Evolutionary conservation across 2,329 filamentous ascomycete genomes (phyloP).

Genomic region (Fusarium beomiforme): DNA sequence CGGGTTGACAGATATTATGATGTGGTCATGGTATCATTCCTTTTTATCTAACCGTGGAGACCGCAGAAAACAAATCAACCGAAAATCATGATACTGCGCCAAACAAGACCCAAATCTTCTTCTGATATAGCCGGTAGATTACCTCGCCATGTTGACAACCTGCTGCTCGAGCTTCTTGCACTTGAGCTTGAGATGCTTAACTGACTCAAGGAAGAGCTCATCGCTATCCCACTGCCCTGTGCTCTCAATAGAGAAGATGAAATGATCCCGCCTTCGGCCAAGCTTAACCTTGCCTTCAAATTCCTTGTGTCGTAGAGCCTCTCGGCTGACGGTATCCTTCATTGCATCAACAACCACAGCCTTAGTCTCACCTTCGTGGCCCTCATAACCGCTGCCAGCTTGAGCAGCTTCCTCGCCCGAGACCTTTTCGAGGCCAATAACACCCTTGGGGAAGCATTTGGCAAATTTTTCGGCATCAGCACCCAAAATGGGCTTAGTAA

Average conservation of each 20-base stretch:
- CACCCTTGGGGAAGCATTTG: constrained; percentile 87
- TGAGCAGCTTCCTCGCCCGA: constrained; percentile 71
- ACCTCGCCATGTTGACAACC: constrained; percentile 71
- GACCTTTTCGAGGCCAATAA: constrained; percentile 82
- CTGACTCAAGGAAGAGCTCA: constrained; percentile 88
- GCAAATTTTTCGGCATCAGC: constrained; percentile 89
- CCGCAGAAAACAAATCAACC: constrained; percentile 30
- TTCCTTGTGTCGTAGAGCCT: constrained; percentile 89
- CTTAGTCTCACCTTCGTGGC: constrained; percentile 81
- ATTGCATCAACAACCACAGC: constrained; percentile 89
- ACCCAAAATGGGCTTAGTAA: constrained; percentile 84
- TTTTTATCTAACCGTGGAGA: constrained; percentile 47
- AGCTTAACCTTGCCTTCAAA: constrained; percentile 97
- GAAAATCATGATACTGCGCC: constrained; percentile 39
- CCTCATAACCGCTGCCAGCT: constrained; percentile 73
- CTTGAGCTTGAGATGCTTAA: constrained; percentile 87
- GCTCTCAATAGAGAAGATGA: constrained; percentile 96
- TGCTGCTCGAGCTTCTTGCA: constrained; percentile 78
- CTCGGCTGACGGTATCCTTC: constrained; percentile 94
- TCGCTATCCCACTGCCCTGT: constrained; percentile 95
- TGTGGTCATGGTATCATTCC: constrained; percentile 49
- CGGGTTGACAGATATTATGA: constrained; percentile 20
- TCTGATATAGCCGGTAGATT: constrained; percentile 27
- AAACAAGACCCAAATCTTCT: constrained; percentile 32
- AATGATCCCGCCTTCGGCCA: constrained; percentile 90